phyloP scores from a whole-genome alignment of 2,329 filamentous ascomycete genomes.

The Periconia macrospinosa region DNA sequence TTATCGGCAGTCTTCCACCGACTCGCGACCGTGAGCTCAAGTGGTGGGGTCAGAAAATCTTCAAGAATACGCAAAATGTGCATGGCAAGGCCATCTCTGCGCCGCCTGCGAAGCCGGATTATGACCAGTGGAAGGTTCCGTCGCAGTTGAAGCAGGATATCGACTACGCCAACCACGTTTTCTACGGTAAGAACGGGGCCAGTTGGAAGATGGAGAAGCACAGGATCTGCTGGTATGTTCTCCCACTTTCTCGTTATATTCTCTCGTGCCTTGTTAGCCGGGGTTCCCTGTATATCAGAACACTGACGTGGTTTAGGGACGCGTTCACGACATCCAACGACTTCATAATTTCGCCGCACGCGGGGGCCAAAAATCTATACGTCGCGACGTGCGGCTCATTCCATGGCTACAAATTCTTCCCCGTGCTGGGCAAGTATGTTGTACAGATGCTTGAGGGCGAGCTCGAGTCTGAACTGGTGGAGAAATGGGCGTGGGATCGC shows the following conservation, averaged over 20 bases:
- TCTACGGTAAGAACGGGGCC: conserved; percentile 61
- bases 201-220: conserved; percentile 64
- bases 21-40: conserved; percentile 38
- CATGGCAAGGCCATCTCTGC: conserved; percentile 59
- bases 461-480: conserved; percentile 50
- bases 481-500: conserved; percentile 67
- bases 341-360: conserved; percentile 58
- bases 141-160: conserved; percentile 61
- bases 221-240: conserved; percentile 65
- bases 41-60: conserved; percentile 40
- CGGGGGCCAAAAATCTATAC: conserved; percentile 51
- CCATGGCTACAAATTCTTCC: conserved; percentile 64
- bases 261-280: no score
- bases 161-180: conserved; percentile 57
- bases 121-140: conserved; percentile 65
- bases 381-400: conserved; percentile 64
- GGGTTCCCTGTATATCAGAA: no score
- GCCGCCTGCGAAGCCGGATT: conserved; percentile 59
- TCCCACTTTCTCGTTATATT: not conserved
- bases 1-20: conserved; percentile 36
- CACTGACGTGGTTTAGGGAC: conserved; percentile 55
- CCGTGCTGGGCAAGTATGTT: conserved; percentile 59
- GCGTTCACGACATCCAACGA: conserved; percentile 62
- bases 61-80: conserved; percentile 36
- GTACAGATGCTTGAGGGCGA: conserved; percentile 52